Evolutionary conservation across 2,329 filamentous ascomycete genomes (phyloP).

Genomic region (Calonectria hongkongensis): DNA sequence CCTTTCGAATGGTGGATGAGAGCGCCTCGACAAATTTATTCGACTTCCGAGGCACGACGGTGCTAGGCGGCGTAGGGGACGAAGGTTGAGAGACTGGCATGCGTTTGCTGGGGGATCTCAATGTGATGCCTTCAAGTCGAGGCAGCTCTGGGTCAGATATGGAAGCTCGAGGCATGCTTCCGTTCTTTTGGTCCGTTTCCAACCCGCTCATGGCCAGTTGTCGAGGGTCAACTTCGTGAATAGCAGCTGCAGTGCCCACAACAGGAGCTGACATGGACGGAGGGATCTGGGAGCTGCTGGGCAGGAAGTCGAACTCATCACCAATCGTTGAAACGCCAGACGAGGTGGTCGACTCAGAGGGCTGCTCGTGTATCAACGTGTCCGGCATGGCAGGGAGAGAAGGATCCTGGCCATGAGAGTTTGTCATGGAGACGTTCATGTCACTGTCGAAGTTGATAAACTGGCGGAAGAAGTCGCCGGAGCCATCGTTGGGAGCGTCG

Average conservation of each 20-base stretch:
- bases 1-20: constrained; percentile 64
- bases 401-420: constrained; percentile 47
- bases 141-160: constrained; percentile 70
- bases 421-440: constrained; percentile 48
- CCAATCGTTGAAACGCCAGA: constrained; percentile 59
- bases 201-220: constrained; percentile 51
- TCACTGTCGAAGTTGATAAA: constrained; percentile 61
- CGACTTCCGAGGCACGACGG: constrained; percentile 55
- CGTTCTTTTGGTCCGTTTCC: constrained; percentile 46
- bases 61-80: constrained; percentile 58
- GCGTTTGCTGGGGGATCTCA: constrained; percentile 61
- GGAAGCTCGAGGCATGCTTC: constrained; percentile 59
- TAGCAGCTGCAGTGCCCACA: constrained; percentile 35
- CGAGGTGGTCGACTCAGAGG: constrained; percentile 58
- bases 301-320: constrained; percentile 62
- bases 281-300: constrained; percentile 58
- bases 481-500: constrained; percentile 54
- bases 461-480: constrained; percentile 61
- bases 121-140: constrained; percentile 68
- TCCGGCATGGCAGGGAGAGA: constrained; percentile 54
- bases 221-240: constrained; percentile 57
- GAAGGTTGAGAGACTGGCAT: constrained; percentile 56
- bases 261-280: constrained; percentile 47
- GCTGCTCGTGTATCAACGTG: constrained; percentile 55
- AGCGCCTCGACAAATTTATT: constrained; percentile 65